Conservation (phyloP, 768 basidiomycete species). For the Porphyrellus cyaneotinctus region DNA sequence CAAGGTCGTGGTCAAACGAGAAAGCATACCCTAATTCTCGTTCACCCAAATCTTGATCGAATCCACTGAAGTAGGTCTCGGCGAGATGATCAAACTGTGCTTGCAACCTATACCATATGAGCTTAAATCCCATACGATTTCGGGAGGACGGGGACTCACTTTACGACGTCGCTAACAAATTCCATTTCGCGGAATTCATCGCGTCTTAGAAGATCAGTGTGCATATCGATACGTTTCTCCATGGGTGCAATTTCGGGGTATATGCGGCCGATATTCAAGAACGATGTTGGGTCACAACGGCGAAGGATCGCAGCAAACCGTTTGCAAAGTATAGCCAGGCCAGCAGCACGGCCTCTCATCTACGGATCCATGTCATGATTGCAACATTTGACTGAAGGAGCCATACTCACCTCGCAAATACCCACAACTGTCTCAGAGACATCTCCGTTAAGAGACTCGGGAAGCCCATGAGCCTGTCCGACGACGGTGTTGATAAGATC, state of each 20-base stretch:
- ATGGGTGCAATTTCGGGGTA: slow-evolving; percentile 81
- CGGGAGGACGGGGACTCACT: slow-evolving; percentile 49
- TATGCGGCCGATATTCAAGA: slow-evolving; percentile 79
- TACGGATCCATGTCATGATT: slow-evolving; percentile 24
- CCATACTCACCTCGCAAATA: slow-evolving; percentile 74
- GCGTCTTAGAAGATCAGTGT: slow-evolving; percentile 75
- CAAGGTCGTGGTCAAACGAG: slow-evolving; percentile 86
- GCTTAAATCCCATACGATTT: not conserved
- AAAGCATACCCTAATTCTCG: slow-evolving; percentile 79
- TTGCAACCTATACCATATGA: slow-evolving; percentile 59
- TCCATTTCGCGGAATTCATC: slow-evolving; percentile 95
- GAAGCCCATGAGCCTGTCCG: slow-evolving; percentile 77
- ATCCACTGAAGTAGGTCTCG: slow-evolving; percentile 78
- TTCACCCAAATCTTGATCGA: slow-evolving; percentile 87
- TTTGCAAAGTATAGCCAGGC: slow-evolving; percentile 79
- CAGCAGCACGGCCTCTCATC: slow-evolving; percentile 82
- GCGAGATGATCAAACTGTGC: slow-evolving; percentile 91
- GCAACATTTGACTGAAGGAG: not conserved
- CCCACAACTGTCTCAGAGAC: slow-evolving; percentile 89
- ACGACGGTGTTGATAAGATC: slow-evolving; percentile 83
- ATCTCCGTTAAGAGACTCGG: slow-evolving; percentile 76
- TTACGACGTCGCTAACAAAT: slow-evolving; percentile 84
- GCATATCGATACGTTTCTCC: slow-evolving; percentile 90
- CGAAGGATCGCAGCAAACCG: slow-evolving; percentile 84
- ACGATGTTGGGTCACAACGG: slow-evolving; percentile 78